Evolutionary conservation across 495 filamentous ascomycete species (phyloP).

Genomic region (Rusavskia elegans): DNA sequence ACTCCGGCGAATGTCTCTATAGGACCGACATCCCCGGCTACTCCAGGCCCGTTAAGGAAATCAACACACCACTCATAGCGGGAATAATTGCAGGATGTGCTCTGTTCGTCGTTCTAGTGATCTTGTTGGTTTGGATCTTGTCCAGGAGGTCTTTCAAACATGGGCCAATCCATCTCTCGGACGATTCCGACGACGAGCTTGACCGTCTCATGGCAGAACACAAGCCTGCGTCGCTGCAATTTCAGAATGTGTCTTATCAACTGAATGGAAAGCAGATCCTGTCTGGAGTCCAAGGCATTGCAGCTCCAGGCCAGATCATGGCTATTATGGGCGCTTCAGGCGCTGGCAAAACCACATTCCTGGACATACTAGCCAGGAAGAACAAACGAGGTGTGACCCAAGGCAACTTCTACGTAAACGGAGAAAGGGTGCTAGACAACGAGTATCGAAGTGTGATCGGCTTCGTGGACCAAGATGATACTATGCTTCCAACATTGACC

Average conservation of each 20-base stretch:
- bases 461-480: conserved; percentile 97
- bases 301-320: conserved; percentile 77
- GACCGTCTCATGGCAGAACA: conserved; percentile 78
- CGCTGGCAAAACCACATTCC: conserved; percentile 91
- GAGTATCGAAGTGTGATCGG: conserved; percentile 86
- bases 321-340: conserved; percentile 98
- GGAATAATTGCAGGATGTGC: conserved; percentile 79
- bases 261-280: conserved; percentile 83
- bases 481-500: conserved; percentile 90
- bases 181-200: conserved; percentile 81
- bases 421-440: conserved; percentile 68
- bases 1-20: conserved; percentile 83
- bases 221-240: conserved; percentile 76
- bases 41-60: conserved; percentile 72
- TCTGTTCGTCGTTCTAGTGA: conserved; percentile 73
- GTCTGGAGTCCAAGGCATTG: conserved; percentile 61
- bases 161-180: conserved; percentile 58
- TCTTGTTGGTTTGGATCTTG: conserved; percentile 79
- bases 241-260: conserved; percentile 73
- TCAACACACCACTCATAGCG: conserved; percentile 94
- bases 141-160: conserved; percentile 55
- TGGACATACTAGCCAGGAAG: conserved; percentile 93
- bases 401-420: conserved; percentile 87
- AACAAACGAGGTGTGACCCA: conserved; percentile 75
- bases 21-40: conserved; percentile 86